These are phyloP conservation scores for Cinnamomum chago DNA, from an alignment of 164 flowering plant genomes.

Conservation along the genomic window DNA sequence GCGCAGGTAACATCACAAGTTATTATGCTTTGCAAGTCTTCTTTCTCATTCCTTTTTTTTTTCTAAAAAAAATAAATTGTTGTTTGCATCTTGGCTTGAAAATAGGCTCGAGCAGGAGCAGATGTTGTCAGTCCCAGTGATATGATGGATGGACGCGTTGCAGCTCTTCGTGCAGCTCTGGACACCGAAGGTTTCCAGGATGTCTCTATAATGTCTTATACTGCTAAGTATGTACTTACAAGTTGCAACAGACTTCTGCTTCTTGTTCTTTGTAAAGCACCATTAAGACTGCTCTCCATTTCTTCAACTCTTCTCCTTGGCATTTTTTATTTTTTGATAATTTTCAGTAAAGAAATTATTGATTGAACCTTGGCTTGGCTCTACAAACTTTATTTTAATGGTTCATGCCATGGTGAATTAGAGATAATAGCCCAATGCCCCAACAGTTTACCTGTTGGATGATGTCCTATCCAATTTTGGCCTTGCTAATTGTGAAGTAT, in stretches of 20 bases:
- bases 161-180: conserved; percentile 87
- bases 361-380: not conserved
- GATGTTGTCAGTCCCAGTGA: conserved; percentile 99
- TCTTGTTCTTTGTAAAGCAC: not conserved
- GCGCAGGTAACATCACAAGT: conserved; percentile 59
- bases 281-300: not conserved
- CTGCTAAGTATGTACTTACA: conserved; percentile 63
- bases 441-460: too few relatives aligned
- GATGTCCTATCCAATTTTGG: too few relatives aligned
- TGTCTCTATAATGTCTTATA: conserved; percentile 96
- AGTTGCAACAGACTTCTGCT: not conserved
- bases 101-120: conserved; percentile 95
- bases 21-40: not conserved
- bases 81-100: not conserved
- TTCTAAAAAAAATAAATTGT: not conserved
- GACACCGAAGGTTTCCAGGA: conserved; percentile 86
- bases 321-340: too few relatives aligned
- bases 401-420: not conserved
- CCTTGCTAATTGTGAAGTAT: too few relatives aligned
- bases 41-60: not conserved
- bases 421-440: too few relatives aligned
- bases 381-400: not conserved
- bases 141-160: conserved; percentile 99
- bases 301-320: not conserved
- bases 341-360: too few relatives aligned